Base-by-base conservation (phyloP, 345 rosid species). In the Euphorbia pulcherrima region DNA sequence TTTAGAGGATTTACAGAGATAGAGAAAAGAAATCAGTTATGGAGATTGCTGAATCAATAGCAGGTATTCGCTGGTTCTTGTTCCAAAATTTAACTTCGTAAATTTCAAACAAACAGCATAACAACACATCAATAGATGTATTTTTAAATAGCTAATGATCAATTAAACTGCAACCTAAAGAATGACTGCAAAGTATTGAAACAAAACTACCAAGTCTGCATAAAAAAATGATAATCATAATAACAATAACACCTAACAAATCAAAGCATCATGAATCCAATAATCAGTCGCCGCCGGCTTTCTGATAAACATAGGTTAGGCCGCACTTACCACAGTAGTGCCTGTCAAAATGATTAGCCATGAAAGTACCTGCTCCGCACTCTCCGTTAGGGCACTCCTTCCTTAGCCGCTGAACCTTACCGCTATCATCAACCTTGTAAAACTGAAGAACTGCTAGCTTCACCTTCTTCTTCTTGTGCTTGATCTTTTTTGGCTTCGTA, bases 381-480 rank as follows among this genome's bases (percentile, higher is more conserved):
- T 74, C 77, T 0, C 53, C 52, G 5, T 74, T 74, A 11, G 72
- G 73, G 13, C 77, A 74, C 77, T 74, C 77, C 62, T 74, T 74
- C 52, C 77, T 33, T 14, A 74, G n/a, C 21, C 73, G 28, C 64
- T 68, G 64, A 40, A 74, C 69, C 33, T 74, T 74, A 9, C 72
- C 73, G 52, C 52, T 52, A n/a, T 74, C 77, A 17, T 74, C 77
- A 1, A 74, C 69, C 47, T 74, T 74, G 26, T 68, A 74, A 54
- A 74, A 74, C 72, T 74, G 60, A 16, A 74, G 77, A 0, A 74
- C 46, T 2, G 65, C 33, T 33, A 74, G 73, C 77, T 74, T 74
- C 23, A 74, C 77, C 77, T 74, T 74, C 69, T 68, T 74, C 58
- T 74, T 61, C 64, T 74, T 74, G 69, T 74, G 77, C 65, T 74